Conservation (phyloP, 176 grass and related monocot genomes). For the Avena sativa region DNA sequence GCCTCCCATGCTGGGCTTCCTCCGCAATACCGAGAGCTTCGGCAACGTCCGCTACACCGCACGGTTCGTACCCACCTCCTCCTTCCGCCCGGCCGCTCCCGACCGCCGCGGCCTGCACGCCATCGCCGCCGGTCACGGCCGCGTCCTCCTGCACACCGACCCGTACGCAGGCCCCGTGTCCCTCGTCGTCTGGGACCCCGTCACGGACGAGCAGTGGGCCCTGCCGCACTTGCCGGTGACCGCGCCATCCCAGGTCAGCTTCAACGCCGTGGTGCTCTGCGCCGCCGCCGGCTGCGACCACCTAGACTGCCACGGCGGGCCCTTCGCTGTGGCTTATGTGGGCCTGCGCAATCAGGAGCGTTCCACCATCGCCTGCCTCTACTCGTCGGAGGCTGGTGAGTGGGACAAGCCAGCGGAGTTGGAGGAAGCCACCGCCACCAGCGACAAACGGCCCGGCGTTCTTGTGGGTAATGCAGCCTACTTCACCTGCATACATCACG, state of each 20-base stretch:
- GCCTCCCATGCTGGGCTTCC: background rate
- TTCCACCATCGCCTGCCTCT: background rate
- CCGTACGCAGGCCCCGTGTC: background rate
- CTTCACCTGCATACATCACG: background rate
- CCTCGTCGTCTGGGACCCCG: background rate
- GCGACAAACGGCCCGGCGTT: background rate
- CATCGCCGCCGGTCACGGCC: background rate
- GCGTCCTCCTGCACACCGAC: background rate
- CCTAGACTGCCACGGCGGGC: background rate
- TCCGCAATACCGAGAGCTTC: background rate
- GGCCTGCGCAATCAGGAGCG: background rate
- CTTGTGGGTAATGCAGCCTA: background rate
- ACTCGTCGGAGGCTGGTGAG: background rate
- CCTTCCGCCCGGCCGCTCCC: background rate
- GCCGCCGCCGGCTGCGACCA: slow-evolving; percentile 11
- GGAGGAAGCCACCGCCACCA: background rate
- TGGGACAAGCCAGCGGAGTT: background rate
- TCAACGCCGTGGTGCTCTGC: background rate
- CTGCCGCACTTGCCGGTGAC: background rate
- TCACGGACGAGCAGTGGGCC: background rate
- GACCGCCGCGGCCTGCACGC: background rate
- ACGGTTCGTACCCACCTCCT: background rate
- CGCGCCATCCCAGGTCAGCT: background rate
- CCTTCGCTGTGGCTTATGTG: background rate
- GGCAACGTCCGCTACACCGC: background rate